Base-by-base conservation (phyloP, 2,329 filamentous ascomycete genomes). In the Aspergillus cejpii region DNA sequence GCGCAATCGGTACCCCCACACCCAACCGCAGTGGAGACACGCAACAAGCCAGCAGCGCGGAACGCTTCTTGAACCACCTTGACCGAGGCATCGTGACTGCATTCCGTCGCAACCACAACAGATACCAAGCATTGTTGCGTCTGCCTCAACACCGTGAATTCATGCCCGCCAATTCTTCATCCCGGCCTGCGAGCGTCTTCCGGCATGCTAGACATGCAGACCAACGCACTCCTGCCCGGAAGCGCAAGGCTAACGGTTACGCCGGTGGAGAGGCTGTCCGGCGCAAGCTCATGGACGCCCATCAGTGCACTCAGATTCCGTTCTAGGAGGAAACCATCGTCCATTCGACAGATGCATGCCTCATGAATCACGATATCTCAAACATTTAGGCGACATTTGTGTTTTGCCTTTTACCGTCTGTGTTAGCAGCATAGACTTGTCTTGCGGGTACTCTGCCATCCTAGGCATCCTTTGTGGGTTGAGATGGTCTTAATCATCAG, bases 31-130 rank as follows among this genome's bases (percentile, higher is more conserved):
- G 51, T 28, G 56, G 51, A 1, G 64, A 65, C n/a, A 44, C 54
- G 17, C 58, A 59, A 34, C 56, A 54, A 33, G 53, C 53, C 26
- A 65, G 47, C 47, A 64, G 57, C 39, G 66, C 68, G 2, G 70
- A 79, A 49, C 74, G 75, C 20, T 74, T 84, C 43, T 68, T 85
- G n/a, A 75, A 76, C 43, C 82, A 84, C 53, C 79, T 89, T 29
- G 81, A 84, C 57, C 78, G 80, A 53, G 78, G 82, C 45, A 79
- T 84, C 11, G 85, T 92, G 27, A 85, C 85, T 28, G 84, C 86
- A 1, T 94, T 92, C 74, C 85, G 85, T 44, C 74, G 71, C 33
- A 77, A 78, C 51, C 73, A 77, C 56, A 70, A 69, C 59, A 64
- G 70, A 50, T 69, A 78, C 59, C 66, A 75, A 56, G 61, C 73